Evolutionary conservation across 768 basidiomycete species (phyloP).

Genomic region (Agaricus blazei): DNA sequence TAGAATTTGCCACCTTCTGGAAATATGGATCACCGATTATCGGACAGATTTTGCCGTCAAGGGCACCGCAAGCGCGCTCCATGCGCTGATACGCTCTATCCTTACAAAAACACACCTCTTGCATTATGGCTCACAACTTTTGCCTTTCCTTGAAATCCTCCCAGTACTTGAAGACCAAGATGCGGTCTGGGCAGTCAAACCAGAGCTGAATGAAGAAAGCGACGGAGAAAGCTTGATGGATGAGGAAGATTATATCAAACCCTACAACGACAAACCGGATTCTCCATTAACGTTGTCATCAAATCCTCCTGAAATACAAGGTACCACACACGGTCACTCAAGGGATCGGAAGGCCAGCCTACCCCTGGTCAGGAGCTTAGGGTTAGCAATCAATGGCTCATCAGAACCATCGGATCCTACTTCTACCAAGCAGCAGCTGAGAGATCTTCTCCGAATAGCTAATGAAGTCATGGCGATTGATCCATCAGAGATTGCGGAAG

Average conservation of each 20-base stretch:
- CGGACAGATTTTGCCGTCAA: slow-evolving; percentile 77
- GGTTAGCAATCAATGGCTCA: slow-evolving; percentile 26
- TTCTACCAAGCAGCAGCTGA: slow-evolving; percentile 50
- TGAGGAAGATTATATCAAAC: slow-evolving; percentile 42
- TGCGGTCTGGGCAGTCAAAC: slow-evolving; percentile 68
- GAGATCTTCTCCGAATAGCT: slow-evolving; percentile 55
- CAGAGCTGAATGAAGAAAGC: slow-evolving; percentile 55
- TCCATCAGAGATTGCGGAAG: slow-evolving; percentile 70
- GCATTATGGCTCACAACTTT: slow-evolving; percentile 80
- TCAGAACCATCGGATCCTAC: slow-evolving; percentile 33
- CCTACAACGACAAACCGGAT: slow-evolving; percentile 18
- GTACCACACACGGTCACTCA: slow-evolving; percentile 12
- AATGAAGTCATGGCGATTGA: slow-evolving; percentile 52
- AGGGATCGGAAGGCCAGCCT: slow-evolving; percentile 70
- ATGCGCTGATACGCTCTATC: slow-evolving; percentile 74
- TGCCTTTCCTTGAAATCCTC: slow-evolving; percentile 72
- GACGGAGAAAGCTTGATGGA: slow-evolving; percentile 58
- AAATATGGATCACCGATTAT: slow-evolving; percentile 73
- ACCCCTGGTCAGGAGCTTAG: slow-evolving; percentile 46
- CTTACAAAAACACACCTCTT: slow-evolving; percentile 75
- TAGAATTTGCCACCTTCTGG: slow-evolving; percentile 77
- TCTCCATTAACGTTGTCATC: neutral
- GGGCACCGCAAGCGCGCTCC: slow-evolving; percentile 66
- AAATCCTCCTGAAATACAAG: neutral
- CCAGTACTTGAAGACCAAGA: slow-evolving; percentile 64